A percentile compares a stretch with the other conserved stretches of the same genome.
phyloP scores from a whole-genome alignment of 2,329 filamentous ascomycete genomes.

The Gliomastix tumulicola region DNA sequence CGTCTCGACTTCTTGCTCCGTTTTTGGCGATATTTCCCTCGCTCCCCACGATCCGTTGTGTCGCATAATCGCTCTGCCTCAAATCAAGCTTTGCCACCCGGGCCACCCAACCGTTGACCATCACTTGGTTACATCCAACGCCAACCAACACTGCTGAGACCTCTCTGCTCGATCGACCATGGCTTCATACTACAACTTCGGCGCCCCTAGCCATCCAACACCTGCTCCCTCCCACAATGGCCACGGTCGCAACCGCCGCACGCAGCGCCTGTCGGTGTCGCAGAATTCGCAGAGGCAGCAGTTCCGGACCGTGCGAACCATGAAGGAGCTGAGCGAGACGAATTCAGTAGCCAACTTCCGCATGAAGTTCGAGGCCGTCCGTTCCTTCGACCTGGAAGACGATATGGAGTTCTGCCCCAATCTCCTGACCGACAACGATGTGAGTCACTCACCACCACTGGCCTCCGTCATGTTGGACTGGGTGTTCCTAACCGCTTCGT shows the following conservation, averaged over 20 bases:
- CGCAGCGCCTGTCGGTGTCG: slow-evolving; percentile 69
- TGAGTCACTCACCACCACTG: slow-evolving; percentile 48
- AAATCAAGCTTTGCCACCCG: too few species aligned
- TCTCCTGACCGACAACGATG: slow-evolving; percentile 88
- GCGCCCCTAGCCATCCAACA: slow-evolving; percentile 50
- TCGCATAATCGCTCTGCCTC: too few species aligned
- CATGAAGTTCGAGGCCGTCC: slow-evolving; percentile 79
- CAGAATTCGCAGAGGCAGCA: slow-evolving; percentile 87
- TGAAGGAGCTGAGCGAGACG: slow-evolving; percentile 81
- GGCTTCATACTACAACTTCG: slow-evolving; percentile 60
- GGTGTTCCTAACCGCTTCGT: too few species aligned
- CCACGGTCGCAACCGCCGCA: slow-evolving; percentile 79
- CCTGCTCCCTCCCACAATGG: slow-evolving; percentile 62
- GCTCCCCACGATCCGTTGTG: too few species aligned
- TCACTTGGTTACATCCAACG: too few species aligned
- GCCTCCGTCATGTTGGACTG: slow-evolving; percentile 7
- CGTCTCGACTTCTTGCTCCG: too few species aligned
- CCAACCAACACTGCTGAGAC: too few species aligned
- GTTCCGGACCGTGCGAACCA: slow-evolving; percentile 75
- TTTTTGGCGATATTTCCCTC: too few species aligned
- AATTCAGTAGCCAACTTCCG: slow-evolving; percentile 72
- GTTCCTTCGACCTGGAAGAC: slow-evolving; percentile 93
- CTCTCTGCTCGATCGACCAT: too few species aligned
- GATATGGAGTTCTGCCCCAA: slow-evolving; percentile 93
- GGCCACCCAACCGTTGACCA: too few species aligned